Evolutionary conservation across 257 asterid genomes (phyloP).

Genomic region (Scutellaria minor): DNA sequence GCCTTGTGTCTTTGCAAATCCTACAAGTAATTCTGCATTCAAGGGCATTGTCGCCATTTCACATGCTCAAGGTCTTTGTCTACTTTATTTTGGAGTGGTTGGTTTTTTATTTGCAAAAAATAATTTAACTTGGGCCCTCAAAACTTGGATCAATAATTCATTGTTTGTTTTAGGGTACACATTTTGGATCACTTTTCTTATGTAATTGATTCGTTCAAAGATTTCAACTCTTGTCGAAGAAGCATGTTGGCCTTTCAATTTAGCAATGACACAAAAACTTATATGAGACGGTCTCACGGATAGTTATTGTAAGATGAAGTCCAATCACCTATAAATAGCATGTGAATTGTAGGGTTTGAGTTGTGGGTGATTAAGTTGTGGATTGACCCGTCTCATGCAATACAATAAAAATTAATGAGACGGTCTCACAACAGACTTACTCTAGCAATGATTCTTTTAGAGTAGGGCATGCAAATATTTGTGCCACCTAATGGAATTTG

Average conservation of each 20-base stretch:
- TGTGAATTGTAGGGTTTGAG: no score
- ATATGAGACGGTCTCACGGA: no score
- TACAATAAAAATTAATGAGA: no score
- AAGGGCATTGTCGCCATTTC: slow-evolving; percentile 30
- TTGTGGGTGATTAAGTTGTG: no score
- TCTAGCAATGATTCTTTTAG: slow-evolving; percentile 22
- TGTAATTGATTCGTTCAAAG: slow-evolving; percentile 40
- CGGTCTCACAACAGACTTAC: no score
- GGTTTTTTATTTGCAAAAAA: slow-evolving; percentile 19
- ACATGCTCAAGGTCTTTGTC: background rate
- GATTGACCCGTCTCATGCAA: no score
- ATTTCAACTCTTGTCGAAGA: slow-evolving; percentile 40
- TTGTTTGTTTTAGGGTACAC: slow-evolving; percentile 18
- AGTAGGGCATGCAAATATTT: slow-evolving; percentile 22
- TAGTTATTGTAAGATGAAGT: no score
- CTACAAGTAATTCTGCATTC: background rate
- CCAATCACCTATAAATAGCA: no score
- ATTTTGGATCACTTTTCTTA: slow-evolving; percentile 22
- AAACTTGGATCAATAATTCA: slow-evolving; percentile 11
- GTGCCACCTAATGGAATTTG: slow-evolving; percentile 21
- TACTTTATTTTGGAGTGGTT: slow-evolving; percentile 28
- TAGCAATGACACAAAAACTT: no score
- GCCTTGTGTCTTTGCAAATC: background rate
- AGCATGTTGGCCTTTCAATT: slow-evolving; percentile 38
- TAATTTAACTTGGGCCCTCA: slow-evolving; percentile 26